These are phyloP conservation scores for Penicillium parvum DNA, from an alignment of 495 filamentous ascomycete species.

Conservation along the genomic window DNA sequence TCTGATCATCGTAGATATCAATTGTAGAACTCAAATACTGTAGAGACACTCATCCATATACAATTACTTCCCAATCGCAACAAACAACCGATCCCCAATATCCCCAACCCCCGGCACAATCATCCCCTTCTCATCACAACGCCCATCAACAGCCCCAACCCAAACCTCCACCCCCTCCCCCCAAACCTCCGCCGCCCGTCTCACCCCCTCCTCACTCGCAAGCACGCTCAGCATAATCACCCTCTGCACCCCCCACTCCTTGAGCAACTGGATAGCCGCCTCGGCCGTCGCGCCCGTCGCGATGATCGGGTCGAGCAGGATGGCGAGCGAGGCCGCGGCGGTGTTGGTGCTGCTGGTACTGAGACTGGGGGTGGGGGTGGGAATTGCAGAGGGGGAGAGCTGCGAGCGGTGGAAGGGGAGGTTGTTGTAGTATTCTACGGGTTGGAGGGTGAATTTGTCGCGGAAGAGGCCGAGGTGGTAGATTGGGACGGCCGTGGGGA, in stretches of 20 bases:
- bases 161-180: conserved; percentile 72
- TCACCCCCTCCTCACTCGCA: conserved; percentile 62
- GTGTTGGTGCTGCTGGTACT: conserved; percentile 29
- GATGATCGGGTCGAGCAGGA: conserved; percentile 89
- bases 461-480: conserved; percentile 94
- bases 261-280: conserved; percentile 83
- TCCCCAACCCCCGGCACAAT: conserved; percentile 87
- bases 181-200: conserved; percentile 67
- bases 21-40: neutral
- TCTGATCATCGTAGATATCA: neutral
- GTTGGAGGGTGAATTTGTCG: conserved; percentile 75
- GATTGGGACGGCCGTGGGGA: conserved; percentile 75
- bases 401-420: conserved; percentile 66
- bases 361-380: conserved; percentile 30
- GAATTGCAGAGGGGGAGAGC: conserved; percentile 25
- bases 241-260: conserved; percentile 82
- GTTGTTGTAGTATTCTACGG: conserved; percentile 98
- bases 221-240: conserved; percentile 77
- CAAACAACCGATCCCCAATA: conserved; percentile 87
- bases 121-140: conserved; percentile 75
- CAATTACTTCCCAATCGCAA: conserved; percentile 84
- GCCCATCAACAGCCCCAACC: conserved; percentile 73
- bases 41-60: neutral
- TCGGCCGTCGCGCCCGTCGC: conserved; percentile 87
- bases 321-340: conserved; percentile 57